A percentile compares a stretch with the other conserved stretches of the same genome.
These are phyloP conservation scores for Botryotinia narcissicola DNA, from an alignment of 2,329 filamentous ascomycete species.

Conservation along the genomic window DNA sequence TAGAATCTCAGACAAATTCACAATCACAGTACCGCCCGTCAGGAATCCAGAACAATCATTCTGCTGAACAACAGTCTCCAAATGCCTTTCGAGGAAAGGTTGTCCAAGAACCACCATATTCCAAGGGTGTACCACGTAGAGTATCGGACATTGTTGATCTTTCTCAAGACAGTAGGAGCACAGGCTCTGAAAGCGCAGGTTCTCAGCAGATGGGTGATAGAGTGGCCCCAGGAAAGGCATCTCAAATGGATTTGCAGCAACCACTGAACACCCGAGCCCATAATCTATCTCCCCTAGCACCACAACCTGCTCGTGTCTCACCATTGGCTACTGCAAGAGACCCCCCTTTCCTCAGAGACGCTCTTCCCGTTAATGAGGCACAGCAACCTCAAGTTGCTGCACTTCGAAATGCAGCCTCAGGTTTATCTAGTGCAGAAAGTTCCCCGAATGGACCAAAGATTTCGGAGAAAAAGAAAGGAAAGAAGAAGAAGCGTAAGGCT, in stretches of 20 bases:
- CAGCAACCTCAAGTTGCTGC: constrained; percentile 55
- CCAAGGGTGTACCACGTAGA: constrained; percentile 6
- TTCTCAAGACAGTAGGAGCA: constrained; percentile 16
- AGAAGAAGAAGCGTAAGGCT: constrained; percentile 52
- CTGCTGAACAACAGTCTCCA: constrained; percentile 15
- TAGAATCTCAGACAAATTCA: constrained; percentile 29
- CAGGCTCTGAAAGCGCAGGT: constrained; percentile 8
- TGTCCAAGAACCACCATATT: neutral
- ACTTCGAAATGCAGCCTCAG: constrained; percentile 48
- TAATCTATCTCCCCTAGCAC: constrained; percentile 69
- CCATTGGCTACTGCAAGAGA: constrained; percentile 50
- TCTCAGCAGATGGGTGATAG: constrained; percentile 40
- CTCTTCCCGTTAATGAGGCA: constrained; percentile 31
- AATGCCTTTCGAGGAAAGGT: constrained; percentile 6
- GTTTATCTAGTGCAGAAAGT: constrained; percentile 57
- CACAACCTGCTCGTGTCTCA: constrained; percentile 70
- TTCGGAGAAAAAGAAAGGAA: constrained; percentile 52
- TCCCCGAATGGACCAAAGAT: constrained; percentile 52
- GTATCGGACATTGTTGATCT: constrained; percentile 21
- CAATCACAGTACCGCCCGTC: constrained; percentile 23
- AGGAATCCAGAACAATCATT: constrained; percentile 1
- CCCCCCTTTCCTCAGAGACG: constrained; percentile 35
- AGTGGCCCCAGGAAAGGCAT: constrained; percentile 39
- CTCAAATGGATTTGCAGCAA: constrained; percentile 42
- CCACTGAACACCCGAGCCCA: constrained; percentile 57